Percentiles rank a stretch among this genome's conserved stretches.
phyloP scores from a whole-genome alignment of 1,139 yeast genomes.

The Suhomyces guaymorum region DNA sequence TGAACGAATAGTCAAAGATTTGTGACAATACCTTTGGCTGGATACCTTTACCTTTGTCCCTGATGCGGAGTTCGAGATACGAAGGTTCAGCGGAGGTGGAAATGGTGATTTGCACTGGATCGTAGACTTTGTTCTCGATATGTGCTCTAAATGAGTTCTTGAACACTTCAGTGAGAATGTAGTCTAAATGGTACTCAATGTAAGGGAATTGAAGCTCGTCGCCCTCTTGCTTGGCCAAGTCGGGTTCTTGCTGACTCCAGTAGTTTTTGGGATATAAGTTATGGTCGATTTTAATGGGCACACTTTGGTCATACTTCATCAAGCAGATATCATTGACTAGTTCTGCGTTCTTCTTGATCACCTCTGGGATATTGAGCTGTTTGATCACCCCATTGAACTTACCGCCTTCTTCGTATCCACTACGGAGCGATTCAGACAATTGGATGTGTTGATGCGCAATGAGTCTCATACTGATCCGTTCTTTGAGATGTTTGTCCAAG shows the following conservation, averaged over 20 bases:
- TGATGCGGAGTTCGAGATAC: constrained; percentile 61
- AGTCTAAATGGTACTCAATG: constrained; percentile 84
- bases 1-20: constrained; percentile 82
- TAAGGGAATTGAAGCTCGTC: constrained; percentile 57
- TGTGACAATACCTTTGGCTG: constrained; percentile 61
- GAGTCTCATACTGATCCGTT: constrained; percentile 81
- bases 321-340: constrained; percentile 80
- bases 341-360: constrained; percentile 63
- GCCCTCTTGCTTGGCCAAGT: constrained; percentile 22
- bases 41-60: constrained; percentile 91
- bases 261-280: constrained; percentile 34
- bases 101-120: constrained; percentile 70
- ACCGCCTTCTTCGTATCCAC: constrained; percentile 32
- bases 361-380: constrained; percentile 59
- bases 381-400: constrained; percentile 71
- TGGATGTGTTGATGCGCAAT: constrained; percentile 83
- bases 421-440: constrained; percentile 15
- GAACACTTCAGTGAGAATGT: constrained; percentile 80
- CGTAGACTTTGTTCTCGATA: constrained; percentile 60
- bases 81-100: constrained; percentile 50
- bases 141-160: constrained; percentile 88
- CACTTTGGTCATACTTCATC: constrained; percentile 76
- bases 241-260: constrained; percentile 38
- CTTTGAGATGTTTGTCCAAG: constrained; percentile 75
- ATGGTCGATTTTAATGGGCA: constrained; percentile 58